These are phyloP conservation scores for Rhizoctonia solani DNA, from an alignment of 1,284 basidiomycete genomes.

Conservation along the genomic window DNA sequence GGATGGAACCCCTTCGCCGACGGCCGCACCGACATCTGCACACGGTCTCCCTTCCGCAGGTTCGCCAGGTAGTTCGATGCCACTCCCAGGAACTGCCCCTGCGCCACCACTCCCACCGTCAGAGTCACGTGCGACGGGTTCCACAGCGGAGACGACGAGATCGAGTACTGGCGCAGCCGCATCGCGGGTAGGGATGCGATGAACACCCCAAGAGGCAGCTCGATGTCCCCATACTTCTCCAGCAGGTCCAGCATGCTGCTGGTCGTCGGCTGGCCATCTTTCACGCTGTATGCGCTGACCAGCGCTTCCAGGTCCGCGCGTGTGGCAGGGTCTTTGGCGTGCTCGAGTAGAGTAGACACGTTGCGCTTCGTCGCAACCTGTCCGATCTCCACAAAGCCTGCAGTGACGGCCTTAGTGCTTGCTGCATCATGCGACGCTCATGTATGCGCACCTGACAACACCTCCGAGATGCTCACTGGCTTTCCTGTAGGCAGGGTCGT, in stretches of 20 bases:
- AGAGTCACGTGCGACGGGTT: constrained; percentile 53
- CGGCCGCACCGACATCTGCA: constrained; percentile 54
- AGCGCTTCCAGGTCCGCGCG: constrained; percentile 44
- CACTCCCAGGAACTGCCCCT: constrained; percentile 52
- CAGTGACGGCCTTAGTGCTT: not conserved
- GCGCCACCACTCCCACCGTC: constrained; percentile 53
- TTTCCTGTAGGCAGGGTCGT: constrained; percentile 25
- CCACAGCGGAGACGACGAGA: constrained; percentile 58
- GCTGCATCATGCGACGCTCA: not conserved
- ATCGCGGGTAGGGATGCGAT: constrained; percentile 54
- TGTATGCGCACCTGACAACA: constrained; percentile 20
- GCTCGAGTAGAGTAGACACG: constrained; percentile 37
- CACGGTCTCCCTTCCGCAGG: constrained; percentile 51
- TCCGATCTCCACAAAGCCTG: constrained; percentile 42
- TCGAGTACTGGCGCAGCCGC: constrained; percentile 58
- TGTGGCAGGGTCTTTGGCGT: constrained; percentile 35
- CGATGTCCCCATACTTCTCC: constrained; percentile 49
- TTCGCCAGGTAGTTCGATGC: constrained; percentile 55
- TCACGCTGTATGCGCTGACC: constrained; percentile 43
- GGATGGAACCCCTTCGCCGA: constrained; percentile 54
- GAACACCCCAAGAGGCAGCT: constrained; percentile 51
- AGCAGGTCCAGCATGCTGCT: constrained; percentile 54
- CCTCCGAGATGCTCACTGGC: constrained; percentile 23
- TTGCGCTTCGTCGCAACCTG: constrained; percentile 42
- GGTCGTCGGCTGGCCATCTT: constrained; percentile 47